phyloP scores from a whole-genome alignment of 1,139 yeast genomes.

The Debaryomycetaceae sp. region DNA sequence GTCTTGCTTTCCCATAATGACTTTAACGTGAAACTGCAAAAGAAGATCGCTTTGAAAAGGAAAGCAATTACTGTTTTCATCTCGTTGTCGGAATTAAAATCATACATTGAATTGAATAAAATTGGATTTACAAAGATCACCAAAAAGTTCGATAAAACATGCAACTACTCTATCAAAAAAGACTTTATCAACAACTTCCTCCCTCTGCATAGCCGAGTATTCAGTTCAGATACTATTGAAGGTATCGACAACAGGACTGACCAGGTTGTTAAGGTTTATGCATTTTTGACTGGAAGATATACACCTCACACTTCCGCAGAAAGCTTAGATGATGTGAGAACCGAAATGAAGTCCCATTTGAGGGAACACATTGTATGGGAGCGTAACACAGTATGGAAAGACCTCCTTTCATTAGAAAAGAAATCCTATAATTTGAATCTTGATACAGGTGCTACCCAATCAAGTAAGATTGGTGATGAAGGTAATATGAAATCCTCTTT shows the following conservation, averaged over 20 bases:
- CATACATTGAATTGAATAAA: conserved; percentile 75
- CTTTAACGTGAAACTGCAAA: conserved; percentile 48
- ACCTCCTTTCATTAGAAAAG: conserved; percentile 84
- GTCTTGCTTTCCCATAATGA: conserved; percentile 45
- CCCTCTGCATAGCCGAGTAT: conserved; percentile 43
- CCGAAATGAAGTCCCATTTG: conserved; percentile 70
- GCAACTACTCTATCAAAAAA: conserved; percentile 57
- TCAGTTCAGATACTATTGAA: conserved; percentile 40
- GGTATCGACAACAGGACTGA: conserved; percentile 45
- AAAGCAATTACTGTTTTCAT: conserved; percentile 67
- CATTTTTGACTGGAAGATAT: conserved; percentile 35
- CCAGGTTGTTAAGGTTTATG: conserved; percentile 49
- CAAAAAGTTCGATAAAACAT: conserved; percentile 85
- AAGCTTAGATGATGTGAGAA: conserved; percentile 51
- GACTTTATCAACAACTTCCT: conserved; percentile 48
- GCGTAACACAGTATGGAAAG: conserved; percentile 95
- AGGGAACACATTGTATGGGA: conserved; percentile 96
- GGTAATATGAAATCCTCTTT: conserved; percentile 17
- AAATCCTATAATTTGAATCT: conserved; percentile 37
- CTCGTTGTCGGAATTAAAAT: conserved; percentile 74
- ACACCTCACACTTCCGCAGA: conserved; percentile 23
- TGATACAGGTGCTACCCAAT: conserved; percentile 23
- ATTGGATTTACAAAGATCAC: conserved; percentile 88
- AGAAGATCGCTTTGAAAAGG: conserved; percentile 65
- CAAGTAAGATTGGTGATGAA: conserved; percentile 34